Evolutionary conservation across 768 basidiomycete genomes (phyloP), one percentile per base, ranked within the genome.

Genomic region (Hygrocybe punicea): DNA sequence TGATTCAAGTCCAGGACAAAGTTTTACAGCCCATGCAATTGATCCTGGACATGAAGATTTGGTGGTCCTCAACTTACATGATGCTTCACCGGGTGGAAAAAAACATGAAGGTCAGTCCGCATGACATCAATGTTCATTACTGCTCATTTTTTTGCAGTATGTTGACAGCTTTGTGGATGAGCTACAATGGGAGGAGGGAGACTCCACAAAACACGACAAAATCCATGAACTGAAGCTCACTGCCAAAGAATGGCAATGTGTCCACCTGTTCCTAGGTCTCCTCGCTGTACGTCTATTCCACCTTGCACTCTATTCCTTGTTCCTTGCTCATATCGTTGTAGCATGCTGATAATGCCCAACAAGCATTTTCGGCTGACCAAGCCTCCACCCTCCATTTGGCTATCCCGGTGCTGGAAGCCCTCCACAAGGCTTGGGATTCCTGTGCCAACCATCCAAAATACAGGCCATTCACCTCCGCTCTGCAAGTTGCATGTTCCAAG

Each of bases 311-410:
- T 11, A 35, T 19, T 35, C 8, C 42, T 34, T 51, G 44, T 39
- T 40, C 50, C 46, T 23, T n/a, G n/a, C n/a, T n/a, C n/a, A n/a
- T n/a, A n/a, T n/a, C n/a, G 21, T 60, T 16, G 9, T 37, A 74
- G 71, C 58, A 64, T 58, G 70, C 71, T 2, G 68, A 73, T 51
- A 24, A 51, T n/a, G 64, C 69, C 3, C 72, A 75, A 57, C 73
- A 73, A 47, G 63, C 67, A 9, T 73, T 71, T 40, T 74, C 70
- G 1, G 63, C 67, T n/a, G 67, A 72, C 10, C 59, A 53, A 16
- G 51, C 58, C 3, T 63, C 72, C 1, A 61, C 67, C 0, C 65
- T 75, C 13, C 64, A 70, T 49, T 50, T 52, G 17, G 71, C 65
- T 0, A 59, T 74, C 62, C n/a, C n/a, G n/a, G n/a, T n/a, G n/a